A percentile compares a stretch with the other conserved stretches of the same genome.
These are phyloP conservation scores for Rasamsonia emersonii DNA, from an alignment of 2,329 filamentous ascomycete species.

Conservation along the genomic window DNA sequence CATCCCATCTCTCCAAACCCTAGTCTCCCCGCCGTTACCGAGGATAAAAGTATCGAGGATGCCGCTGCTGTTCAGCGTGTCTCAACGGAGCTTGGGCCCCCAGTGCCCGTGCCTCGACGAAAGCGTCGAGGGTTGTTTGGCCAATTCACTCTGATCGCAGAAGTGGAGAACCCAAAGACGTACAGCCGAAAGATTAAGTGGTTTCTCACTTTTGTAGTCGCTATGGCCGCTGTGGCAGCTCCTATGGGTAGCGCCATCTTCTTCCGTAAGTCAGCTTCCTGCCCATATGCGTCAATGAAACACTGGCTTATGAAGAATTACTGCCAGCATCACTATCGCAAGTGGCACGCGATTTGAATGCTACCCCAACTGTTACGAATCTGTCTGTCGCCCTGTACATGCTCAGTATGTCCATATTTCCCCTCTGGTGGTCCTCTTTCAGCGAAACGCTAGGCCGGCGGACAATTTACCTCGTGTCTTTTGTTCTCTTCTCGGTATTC, in stretches of 20 bases:
- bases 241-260: conserved; percentile 81
- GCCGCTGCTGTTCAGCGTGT: conserved; percentile 9
- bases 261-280: conserved; percentile 53
- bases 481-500: conserved; percentile 63
- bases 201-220: conserved; percentile 70
- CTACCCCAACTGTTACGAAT: conserved; percentile 60
- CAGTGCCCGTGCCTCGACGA: conserved; percentile 42
- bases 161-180: conserved; percentile 66
- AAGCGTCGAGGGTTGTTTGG: conserved; percentile 65
- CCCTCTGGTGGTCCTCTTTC: conserved; percentile 79
- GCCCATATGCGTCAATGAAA: neutral
- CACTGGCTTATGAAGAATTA: neutral
- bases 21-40: too few relatives aligned
- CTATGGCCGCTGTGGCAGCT: conserved; percentile 65
- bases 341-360: conserved; percentile 54
- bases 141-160: conserved; percentile 62
- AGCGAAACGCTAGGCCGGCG: conserved; percentile 63
- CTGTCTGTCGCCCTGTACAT: conserved; percentile 72
- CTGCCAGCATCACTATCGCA: conserved; percentile 62
- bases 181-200: conserved; percentile 72
- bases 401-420: conserved; percentile 75
- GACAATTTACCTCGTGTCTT: conserved; percentile 70
- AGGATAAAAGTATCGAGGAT: conserved; percentile 11
- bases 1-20: too few relatives aligned
- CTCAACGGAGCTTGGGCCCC: conserved; percentile 20